Percentiles rank a stretch among this genome's conserved stretches.
Evolutionary conservation across 768 basidiomycete species (phyloP).

Genomic region (Ephemerocybe angulata): DNA sequence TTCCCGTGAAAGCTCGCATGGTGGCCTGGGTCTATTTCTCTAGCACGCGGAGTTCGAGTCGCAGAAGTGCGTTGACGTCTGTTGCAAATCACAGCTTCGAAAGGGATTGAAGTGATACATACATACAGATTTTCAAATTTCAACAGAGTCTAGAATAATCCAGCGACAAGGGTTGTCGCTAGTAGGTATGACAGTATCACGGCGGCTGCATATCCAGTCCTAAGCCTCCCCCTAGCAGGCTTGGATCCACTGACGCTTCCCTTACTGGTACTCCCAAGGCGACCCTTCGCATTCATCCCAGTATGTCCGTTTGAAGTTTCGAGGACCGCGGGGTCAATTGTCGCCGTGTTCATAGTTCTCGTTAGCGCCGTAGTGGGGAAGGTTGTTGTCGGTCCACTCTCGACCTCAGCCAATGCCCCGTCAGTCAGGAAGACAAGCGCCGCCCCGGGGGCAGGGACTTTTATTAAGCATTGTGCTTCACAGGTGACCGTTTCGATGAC

Average conservation of each 20-base stretch:
- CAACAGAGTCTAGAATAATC: too few species aligned
- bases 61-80: too few species aligned
- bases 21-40: too few species aligned
- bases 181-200: too few species aligned
- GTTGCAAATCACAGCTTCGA: too few species aligned
- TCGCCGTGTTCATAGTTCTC: constrained; percentile 50
- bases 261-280: constrained; percentile 23
- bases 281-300: constrained; percentile 16
- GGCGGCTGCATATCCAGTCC: too few species aligned
- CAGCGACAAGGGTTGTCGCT: too few species aligned
- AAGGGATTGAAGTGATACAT: too few species aligned
- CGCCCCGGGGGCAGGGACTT: constrained; percentile 64
- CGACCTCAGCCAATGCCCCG: constrained; percentile 32
- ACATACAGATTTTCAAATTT: too few species aligned
- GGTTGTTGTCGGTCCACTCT: constrained; percentile 33
- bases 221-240: too few species aligned
- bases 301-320: constrained; percentile 49
- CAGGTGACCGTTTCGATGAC: constrained; percentile 56
- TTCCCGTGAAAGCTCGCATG: too few species aligned
- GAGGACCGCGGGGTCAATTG: constrained; percentile 51
- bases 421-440: constrained; percentile 67
- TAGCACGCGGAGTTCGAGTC: too few species aligned
- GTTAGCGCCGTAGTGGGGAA: constrained; percentile 57
- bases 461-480: constrained; percentile 52
- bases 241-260: constrained; percentile 16